Percentiles rank a stretch among this genome's conserved stretches.
Evolutionary conservation across 805 yeast genomes (phyloP).

Genomic region (Dipodascopsis uninucleata): DNA sequence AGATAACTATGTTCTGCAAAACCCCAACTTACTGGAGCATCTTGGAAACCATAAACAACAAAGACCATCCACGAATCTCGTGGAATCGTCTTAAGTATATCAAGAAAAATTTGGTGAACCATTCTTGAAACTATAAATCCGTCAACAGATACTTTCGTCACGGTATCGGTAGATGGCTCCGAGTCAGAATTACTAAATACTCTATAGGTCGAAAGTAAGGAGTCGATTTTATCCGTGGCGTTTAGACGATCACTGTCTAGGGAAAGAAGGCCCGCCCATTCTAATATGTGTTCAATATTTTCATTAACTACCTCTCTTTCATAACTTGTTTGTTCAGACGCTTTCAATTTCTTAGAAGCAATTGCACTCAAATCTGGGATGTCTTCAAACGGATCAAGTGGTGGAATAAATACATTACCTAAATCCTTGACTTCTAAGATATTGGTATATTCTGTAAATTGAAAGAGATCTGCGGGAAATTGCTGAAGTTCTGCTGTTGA

Average conservation of each 20-base stretch:
- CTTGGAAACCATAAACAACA: slow-evolving; percentile 26
- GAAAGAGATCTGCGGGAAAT: slow-evolving; percentile 10
- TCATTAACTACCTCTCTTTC: slow-evolving; percentile 9
- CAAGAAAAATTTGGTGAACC: slow-evolving; percentile 3
- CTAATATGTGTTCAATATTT: slow-evolving; percentile 16
- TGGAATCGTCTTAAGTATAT: slow-evolving; percentile 3
- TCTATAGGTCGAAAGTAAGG: slow-evolving; percentile 18
- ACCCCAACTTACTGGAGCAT: slow-evolving; percentile 27
- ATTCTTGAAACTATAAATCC: slow-evolving; percentile 12
- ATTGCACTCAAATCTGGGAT: not conserved
- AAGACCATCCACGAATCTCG: slow-evolving; percentile 12
- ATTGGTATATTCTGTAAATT: slow-evolving; percentile 12
- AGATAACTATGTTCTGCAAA: slow-evolving; percentile 20
- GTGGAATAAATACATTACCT: slow-evolving; percentile 10
- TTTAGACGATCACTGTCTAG: slow-evolving; percentile 9
- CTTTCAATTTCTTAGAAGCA: not conserved
- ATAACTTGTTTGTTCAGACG: not conserved
- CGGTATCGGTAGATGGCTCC: slow-evolving; percentile 1
- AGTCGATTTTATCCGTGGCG: slow-evolving; percentile 2
- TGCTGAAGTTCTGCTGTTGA: slow-evolving; percentile 3
- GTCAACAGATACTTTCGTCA: slow-evolving; percentile 7
- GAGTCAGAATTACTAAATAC: slow-evolving; percentile 12
- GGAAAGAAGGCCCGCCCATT: slow-evolving; percentile 18
- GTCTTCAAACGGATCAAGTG: slow-evolving; percentile 7
- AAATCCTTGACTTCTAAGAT: not conserved